Evolutionary conservation across 73 alveolate species (phyloP), one percentile per base, ranked within the genome.

Genomic region (Paramecium biaurelia): DNA sequence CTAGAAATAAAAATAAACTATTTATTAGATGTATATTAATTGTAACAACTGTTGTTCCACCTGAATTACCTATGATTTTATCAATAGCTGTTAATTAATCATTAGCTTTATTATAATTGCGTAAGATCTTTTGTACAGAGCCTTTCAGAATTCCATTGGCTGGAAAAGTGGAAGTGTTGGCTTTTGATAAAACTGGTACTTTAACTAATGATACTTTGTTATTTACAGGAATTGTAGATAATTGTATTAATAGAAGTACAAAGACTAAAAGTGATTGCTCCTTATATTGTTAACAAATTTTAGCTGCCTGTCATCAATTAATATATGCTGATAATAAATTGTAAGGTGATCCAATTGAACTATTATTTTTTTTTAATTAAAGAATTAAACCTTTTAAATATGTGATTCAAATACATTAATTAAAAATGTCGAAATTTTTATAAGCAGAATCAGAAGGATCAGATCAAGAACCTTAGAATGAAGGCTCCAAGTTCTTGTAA

Each of bases 141-240:
- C 99, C 99, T 2, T 99, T 93, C 88, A 96, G 99, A 89, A 96
- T 99, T 72, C 99, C 99, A 1, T 96, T 95, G 85, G 99, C 99
- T 26, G 99, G 99, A 47, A 97, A 98, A 93, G 96, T 96, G 2
- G 99, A 97, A 18, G 43, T 92, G 4, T 42, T 79, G 47, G 90
- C 90, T 35, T 72, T 72, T 92, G 99, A 99, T 89, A 99, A 99
- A 93, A 99, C 99, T 3, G 99, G 99, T 47, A 98, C 99, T 23
- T 97, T 99, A 63, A 99, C 99, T 47, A 89, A 97, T 84, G 98
- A 98, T 93, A 98, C 97, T 63, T 93, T 99, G 86, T 94, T 93
- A 47, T 97, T 98, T 49, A 95, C 97, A 85, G 99, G 99, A 45
- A 76, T 95, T 43, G 96, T 95, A 2, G 97, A 89, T 24, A 70